Evolutionary conservation across 257 asterid genomes (phyloP).

Genomic region (Verbascum thapsus): DNA sequence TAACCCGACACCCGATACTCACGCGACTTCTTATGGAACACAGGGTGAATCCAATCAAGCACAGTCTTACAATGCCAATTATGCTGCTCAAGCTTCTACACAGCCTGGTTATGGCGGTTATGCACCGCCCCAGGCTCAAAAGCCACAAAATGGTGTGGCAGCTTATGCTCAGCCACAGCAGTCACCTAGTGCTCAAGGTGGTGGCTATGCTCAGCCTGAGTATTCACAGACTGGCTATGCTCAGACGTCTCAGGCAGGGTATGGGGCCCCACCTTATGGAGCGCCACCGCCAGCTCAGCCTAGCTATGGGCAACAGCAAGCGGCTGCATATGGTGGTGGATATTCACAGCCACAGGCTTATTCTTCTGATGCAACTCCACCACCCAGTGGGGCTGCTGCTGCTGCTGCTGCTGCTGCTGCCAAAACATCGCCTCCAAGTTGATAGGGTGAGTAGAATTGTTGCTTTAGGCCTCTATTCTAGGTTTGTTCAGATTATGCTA

Average conservation of each 20-base stretch:
- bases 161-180: constrained; percentile 56
- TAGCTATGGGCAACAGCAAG: constrained; percentile 52
- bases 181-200: constrained; percentile 55
- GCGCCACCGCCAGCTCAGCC: constrained; percentile 40
- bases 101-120: constrained; percentile 64
- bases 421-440: constrained; percentile 44
- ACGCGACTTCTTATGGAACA: constrained; percentile 58
- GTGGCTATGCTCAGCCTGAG: constrained; percentile 47
- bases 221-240: constrained; percentile 44
- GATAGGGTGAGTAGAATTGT: neutral
- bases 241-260: constrained; percentile 51
- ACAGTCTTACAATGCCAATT: constrained; percentile 53
- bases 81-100: constrained; percentile 58
- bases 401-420: constrained; percentile 28
- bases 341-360: constrained; percentile 43
- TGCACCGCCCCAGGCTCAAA: constrained; percentile 45
- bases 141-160: constrained; percentile 47
- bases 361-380: constrained; percentile 35
- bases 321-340: constrained; percentile 45
- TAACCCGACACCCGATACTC: constrained; percentile 51
- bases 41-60: constrained; percentile 71
- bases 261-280: constrained; percentile 45
- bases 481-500: neutral
- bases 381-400: constrained; percentile 21
- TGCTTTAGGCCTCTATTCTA: neutral